Base-by-base conservation (phyloP, 2,329 filamentous ascomycete species). In the Exophiala sp. region DNA sequence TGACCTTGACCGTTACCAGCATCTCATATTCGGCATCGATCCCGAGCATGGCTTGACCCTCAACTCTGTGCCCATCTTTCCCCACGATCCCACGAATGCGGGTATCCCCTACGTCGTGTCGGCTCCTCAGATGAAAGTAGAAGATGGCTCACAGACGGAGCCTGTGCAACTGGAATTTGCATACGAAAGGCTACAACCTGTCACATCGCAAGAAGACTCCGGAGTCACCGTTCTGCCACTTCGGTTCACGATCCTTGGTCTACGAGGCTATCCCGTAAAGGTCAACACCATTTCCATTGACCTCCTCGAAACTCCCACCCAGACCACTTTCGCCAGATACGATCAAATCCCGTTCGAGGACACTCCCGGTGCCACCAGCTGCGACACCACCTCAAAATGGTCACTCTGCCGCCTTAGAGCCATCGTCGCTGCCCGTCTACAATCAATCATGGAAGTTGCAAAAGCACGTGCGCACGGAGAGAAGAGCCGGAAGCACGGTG, bases 171-270 rank as follows among this genome's bases (percentile, higher is more conserved):
- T 75, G 47, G 73, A 73, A 43, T 76, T 74, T 58, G 71, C 72
- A 21, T 65, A 75, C 20, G 73, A 75, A 59, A 72, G 55, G 66
- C 71, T 18, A 48, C 65, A 39, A 57, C 64, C 16, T 10, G 47
- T 58, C 3, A 47, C 50, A 60, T 67, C 12, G 54, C 62, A 7
- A 7, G 67, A 71, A 20, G 66, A 65, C n/a, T 60, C 65, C 8
- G 65, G 61, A 6, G 61, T 66, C 40, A 67, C 71, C 7, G 58
- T 76, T 20, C 58, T 71, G 2, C 65, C 68, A 9, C 61, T 76
- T 54, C 69, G 72, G 36, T 74, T 77, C 62, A 76, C 73, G n/a
- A 67, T 75, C 34, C 67, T 76, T 24, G 72, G 74, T 50, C 62
- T 77, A 14, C 69, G 71, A 39, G 64, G 67, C 24, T 66, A 69